Evolutionary conservation across 2,329 filamentous ascomycete genomes (phyloP), one percentile per base, ranked within the genome.

Genomic region (Aspergillus pseudonomiae): DNA sequence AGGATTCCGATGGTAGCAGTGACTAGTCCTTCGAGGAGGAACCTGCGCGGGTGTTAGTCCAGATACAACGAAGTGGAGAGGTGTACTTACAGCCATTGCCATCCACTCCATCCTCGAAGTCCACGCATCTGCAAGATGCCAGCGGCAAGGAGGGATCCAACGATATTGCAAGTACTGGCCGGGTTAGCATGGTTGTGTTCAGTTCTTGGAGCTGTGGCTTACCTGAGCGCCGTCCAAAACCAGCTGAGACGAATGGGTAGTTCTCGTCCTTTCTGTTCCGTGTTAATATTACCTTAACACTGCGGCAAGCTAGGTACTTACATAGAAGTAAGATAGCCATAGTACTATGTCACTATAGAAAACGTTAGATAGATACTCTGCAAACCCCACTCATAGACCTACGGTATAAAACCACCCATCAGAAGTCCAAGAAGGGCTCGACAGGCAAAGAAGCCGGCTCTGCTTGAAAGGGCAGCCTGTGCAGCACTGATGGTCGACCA

Each of bases 331-430:
- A 19, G 46, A 50, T 30, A 50, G 4, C 46, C 46, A 50, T 4
- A 50, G 26, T 2, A 50, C 46, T 19, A 50, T 50, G 30, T 50
- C 46, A 50, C 46, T 50, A n/a, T 10, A 11, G 1, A 30, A 2
- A 1, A 16, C 10, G 5, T 50, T 11, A 50, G 46, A 28, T 50
- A 4, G 16, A 19, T 10, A 14, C 16, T 10, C 14, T 10, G 14
- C 24, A 6, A n/a, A 5, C 10, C 10, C 6, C 1, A 50, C 9
- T 11, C 12, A 10, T 4, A 24, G n/a, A 30, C 46, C 3, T n/a
- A 50, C 67, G 83, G 82, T 34, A 85, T 85, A 61, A 84, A 85
- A 0, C 83, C 83, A 24, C 83, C 83, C 78, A 83, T 82, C 19
- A 83, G 68, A 3, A 84, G 73, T 1, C 83, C 83, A 2, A 85